Evolutionary conservation across 306 rosid species (phyloP).

Genomic region (Sechiopsis laciniata): DNA sequence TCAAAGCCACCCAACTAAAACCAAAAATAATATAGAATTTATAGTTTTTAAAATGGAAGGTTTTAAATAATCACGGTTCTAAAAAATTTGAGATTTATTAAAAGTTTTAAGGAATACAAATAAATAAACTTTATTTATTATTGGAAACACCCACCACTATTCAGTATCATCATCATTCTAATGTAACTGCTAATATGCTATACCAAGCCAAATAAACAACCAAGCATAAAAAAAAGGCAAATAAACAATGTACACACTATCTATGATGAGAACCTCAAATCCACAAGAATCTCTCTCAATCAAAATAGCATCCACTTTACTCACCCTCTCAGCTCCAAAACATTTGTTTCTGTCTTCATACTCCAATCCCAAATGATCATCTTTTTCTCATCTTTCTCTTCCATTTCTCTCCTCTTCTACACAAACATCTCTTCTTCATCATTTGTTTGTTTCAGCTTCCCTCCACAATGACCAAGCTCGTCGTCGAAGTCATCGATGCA

Average conservation of each 20-base stretch:
- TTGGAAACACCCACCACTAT: too few species aligned
- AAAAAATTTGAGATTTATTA: not conserved
- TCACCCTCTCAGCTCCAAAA: constrained; percentile 10
- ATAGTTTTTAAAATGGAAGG: not conserved
- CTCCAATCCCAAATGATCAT: constrained; percentile 26
- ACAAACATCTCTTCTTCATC: not conserved
- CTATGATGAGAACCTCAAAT: too few species aligned
- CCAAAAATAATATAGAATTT: too few species aligned
- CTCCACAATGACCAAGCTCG: constrained; percentile 47
- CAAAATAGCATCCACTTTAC: constrained; percentile 29
- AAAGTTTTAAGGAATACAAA: too few species aligned
- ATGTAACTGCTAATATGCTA: not conserved
- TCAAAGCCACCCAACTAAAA: too few species aligned
- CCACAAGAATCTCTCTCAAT: constrained; percentile 26
- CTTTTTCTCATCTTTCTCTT: constrained; percentile 28
- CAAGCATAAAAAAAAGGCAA: too few species aligned
- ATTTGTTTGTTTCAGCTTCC: not conserved
- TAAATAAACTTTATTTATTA: too few species aligned
- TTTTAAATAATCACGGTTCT: not conserved
- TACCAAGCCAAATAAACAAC: not conserved
- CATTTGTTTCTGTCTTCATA: constrained; percentile 18
- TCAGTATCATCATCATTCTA: not conserved
- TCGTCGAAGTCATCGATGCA: constrained; percentile 69
- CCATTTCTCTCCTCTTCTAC: not conserved
- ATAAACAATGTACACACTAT: too few species aligned